These are phyloP conservation scores for Canariomyces notabilis DNA, from an alignment of 2,329 filamentous ascomycete species.

Conservation along the genomic window DNA sequence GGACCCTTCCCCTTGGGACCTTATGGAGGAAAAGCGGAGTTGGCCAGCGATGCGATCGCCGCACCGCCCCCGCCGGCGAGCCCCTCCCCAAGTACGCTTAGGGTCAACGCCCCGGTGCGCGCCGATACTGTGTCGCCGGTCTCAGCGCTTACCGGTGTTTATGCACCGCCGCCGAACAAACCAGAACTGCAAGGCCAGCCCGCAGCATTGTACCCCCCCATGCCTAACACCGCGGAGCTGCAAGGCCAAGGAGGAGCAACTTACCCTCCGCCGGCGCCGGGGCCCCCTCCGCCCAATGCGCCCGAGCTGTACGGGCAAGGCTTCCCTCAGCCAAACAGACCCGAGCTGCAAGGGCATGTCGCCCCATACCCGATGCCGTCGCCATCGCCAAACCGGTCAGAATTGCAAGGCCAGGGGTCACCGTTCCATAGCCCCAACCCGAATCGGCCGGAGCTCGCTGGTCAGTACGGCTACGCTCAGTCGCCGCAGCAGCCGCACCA, in stretches of 20 bases:
- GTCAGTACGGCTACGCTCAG: slow-evolving; percentile 6
- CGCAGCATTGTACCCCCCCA: not conserved
- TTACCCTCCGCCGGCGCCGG: slow-evolving; percentile 19
- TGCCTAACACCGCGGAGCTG: slow-evolving; percentile 20
- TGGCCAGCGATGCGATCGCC: slow-evolving; percentile 15
- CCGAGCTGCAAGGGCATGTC: slow-evolving; percentile 18
- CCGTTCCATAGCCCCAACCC: not conserved
- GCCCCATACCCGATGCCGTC: slow-evolving; percentile 5
- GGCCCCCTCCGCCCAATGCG: slow-evolving; percentile 4
- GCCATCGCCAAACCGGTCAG: slow-evolving; percentile 4
- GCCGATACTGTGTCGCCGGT: slow-evolving; percentile 25
- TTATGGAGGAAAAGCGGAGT: slow-evolving; percentile 28
- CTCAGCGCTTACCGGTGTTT: slow-evolving; percentile 24
- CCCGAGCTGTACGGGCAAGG: slow-evolving; percentile 20
- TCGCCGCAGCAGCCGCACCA: not conserved
- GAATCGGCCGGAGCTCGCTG: slow-evolving; percentile 16
- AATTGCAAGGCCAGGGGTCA: slow-evolving; percentile 17
- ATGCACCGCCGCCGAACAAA: slow-evolving; percentile 8
- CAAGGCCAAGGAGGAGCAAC: slow-evolving; percentile 16
- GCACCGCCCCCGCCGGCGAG: slow-evolving; percentile 25
- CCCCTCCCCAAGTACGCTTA: slow-evolving; percentile 28
- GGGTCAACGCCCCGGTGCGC: slow-evolving; percentile 19
- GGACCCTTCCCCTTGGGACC: slow-evolving; percentile 9
- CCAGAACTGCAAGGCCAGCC: slow-evolving; percentile 28
- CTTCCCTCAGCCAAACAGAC: slow-evolving; percentile 9